Evolutionary conservation across 805 yeast genomes (phyloP).

Genomic region (Candida anglica): DNA sequence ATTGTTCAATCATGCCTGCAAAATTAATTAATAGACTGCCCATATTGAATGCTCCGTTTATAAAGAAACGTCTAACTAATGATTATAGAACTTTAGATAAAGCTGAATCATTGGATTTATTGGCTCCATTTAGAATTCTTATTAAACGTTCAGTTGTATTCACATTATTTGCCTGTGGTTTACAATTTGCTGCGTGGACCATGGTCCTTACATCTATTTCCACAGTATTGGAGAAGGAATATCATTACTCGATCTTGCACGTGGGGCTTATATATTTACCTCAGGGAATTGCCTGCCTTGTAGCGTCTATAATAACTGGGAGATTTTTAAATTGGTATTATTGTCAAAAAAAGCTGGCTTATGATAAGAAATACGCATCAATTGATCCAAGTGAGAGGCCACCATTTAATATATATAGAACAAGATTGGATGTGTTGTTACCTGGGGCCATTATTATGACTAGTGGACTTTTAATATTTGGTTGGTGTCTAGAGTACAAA

Average conservation of each 20-base stretch:
- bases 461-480: conserved; percentile 39
- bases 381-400: conserved; percentile 20
- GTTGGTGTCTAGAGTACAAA: conserved; percentile 63
- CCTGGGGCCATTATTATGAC: conserved; percentile 35
- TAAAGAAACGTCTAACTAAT: conserved; percentile 25
- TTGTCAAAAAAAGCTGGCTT: conserved; percentile 17
- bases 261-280: conserved; percentile 75
- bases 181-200: conserved; percentile 69
- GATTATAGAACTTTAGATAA: conserved; percentile 16
- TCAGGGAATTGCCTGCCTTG: conserved; percentile 62
- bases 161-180: conserved; percentile 52
- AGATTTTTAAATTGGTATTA: conserved; percentile 51
- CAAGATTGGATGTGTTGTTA: conserved; percentile 45
- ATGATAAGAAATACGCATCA: conserved; percentile 20
- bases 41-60: conserved; percentile 27
- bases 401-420: conserved; percentile 50
- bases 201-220: conserved; percentile 64
- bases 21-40: conserved; percentile 42
- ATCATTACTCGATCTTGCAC: conserved; percentile 48
- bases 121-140: conserved; percentile 41
- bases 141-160: conserved; percentile 41
- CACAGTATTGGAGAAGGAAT: conserved; percentile 45
- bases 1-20: conserved; percentile 60
- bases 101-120: conserved; percentile 16
- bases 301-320: conserved; percentile 61